phyloP scores from a whole-genome alignment of 495 filamentous ascomycete genomes.

The Neurospora sp. region DNA sequence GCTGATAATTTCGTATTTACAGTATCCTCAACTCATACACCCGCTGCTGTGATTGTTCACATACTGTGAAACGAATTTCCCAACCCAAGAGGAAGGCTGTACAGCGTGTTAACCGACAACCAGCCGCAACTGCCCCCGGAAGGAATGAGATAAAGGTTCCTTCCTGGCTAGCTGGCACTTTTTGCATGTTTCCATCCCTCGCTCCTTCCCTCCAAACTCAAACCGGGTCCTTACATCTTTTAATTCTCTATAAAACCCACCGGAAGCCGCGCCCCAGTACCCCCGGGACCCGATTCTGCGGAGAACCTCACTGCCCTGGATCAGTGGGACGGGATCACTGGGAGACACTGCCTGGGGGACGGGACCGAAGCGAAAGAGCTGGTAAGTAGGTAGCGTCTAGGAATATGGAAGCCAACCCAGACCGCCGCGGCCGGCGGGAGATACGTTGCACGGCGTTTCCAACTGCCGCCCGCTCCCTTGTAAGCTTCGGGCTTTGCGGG shows the following conservation, averaged over 20 bases:
- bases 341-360: background rate
- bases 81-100: background rate
- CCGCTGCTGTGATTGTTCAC: too few species aligned
- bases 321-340: background rate
- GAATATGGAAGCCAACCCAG: background rate
- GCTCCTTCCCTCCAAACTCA: background rate
- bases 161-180: too few species aligned
- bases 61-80: background rate
- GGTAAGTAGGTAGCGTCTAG: too few species aligned
- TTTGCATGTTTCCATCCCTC: background rate
- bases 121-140: background rate
- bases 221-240: background rate
- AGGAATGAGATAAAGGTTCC: background rate
- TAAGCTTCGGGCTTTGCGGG: background rate
- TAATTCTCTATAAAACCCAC: background rate
- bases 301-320: background rate
- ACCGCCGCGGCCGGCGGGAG: background rate
- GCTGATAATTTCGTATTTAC: too few species aligned
- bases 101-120: background rate
- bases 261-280: background rate
- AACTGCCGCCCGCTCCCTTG: background rate
- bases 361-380: background rate
- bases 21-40: too few species aligned
- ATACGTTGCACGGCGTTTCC: background rate
- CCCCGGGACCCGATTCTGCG: background rate